Conservation (phyloP, 208 protist genomes). For the Wallacemonas rigidus region DNA sequence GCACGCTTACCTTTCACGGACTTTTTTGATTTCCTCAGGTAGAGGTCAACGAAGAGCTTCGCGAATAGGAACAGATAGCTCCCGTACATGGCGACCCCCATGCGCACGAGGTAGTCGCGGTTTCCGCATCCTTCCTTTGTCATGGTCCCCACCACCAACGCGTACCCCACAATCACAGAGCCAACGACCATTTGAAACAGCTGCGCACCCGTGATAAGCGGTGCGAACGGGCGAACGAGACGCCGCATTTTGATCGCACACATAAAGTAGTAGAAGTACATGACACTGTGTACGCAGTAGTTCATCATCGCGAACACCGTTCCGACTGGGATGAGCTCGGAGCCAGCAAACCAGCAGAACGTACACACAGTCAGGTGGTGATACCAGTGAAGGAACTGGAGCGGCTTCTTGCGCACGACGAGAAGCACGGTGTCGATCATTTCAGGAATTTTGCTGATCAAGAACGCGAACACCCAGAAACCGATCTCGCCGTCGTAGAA, state of each 20-base stretch:
- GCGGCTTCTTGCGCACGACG: constrained; percentile 49
- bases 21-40: constrained; percentile 25
- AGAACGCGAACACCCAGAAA: constrained; percentile 48
- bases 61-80: constrained; percentile 81
- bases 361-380: constrained; percentile 77
- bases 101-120: constrained; percentile 30
- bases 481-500: constrained; percentile 29
- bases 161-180: constrained; percentile 39
- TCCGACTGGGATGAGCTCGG: constrained; percentile 31
- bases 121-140: constrained; percentile 39
- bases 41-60: constrained; percentile 59
- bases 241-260: constrained; percentile 30
- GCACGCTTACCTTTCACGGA: neutral
- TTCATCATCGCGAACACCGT: constrained; percentile 85
- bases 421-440: constrained; percentile 56
- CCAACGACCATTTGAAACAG: constrained; percentile 83
- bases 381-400: constrained; percentile 72
- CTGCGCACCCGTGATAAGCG: constrained; percentile 57
- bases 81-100: constrained; percentile 77
- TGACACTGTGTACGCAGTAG: constrained; percentile 79
- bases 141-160: constrained; percentile 9
- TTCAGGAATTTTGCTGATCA: constrained; percentile 53
- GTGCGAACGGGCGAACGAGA: constrained; percentile 43
- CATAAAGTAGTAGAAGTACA: constrained; percentile 89
- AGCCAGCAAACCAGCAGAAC: constrained; percentile 71